phyloP scores from a whole-genome alignment of 768 basidiomycete genomes.

The Lactifluus piperatus region DNA sequence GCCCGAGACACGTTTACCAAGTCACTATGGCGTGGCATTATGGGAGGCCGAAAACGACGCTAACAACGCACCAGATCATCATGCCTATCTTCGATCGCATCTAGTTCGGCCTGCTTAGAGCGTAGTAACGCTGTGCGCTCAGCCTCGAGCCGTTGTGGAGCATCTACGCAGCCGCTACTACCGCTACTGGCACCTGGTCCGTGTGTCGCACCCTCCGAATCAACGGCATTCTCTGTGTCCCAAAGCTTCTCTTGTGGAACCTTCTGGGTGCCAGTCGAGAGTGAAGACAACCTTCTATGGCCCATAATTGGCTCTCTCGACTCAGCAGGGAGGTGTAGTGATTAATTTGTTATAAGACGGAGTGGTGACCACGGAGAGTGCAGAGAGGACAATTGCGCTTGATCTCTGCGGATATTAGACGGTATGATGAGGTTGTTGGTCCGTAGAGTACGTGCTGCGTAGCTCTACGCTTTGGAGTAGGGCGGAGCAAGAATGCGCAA shows the following conservation, averaged over 20 bases:
- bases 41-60: neutral
- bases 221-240: neutral
- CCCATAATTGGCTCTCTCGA: neutral
- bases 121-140: conserved; percentile 42
- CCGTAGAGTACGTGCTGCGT: conserved; percentile 13
- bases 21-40: neutral
- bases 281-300: conserved; percentile 10
- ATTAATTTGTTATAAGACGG: neutral
- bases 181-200: neutral
- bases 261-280: conserved; percentile 2
- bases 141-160: conserved; percentile 23
- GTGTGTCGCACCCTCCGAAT: neutral
- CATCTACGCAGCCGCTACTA: neutral
- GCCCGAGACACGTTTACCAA: neutral
- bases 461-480: neutral
- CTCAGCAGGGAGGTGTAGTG: neutral
- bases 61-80: conserved; percentile 55
- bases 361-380: neutral
- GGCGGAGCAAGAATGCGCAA: conserved; percentile 1
- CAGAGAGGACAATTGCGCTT: conserved; percentile 12
- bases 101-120: conserved; percentile 51
- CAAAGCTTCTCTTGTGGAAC: conserved; percentile 1
- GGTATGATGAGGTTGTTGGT: conserved; percentile 58
- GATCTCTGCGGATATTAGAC: conserved; percentile 62
- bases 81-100: conserved; percentile 52